Evolutionary conservation across 2,329 filamentous ascomycete genomes (phyloP).

Genomic region (Ophiocordyceps sinensis): DNA sequence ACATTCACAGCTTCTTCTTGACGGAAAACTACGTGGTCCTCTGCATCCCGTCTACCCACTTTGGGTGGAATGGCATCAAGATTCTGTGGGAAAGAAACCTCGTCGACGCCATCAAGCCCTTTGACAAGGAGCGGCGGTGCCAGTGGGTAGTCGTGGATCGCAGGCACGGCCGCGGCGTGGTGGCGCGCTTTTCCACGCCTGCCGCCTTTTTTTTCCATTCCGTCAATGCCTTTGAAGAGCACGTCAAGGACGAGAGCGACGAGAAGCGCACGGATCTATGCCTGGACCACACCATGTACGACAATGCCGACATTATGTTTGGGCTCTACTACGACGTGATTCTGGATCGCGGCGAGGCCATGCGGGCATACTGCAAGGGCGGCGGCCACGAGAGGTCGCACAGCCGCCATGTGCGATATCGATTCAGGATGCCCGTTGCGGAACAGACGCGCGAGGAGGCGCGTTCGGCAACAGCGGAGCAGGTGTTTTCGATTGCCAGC

Average conservation of each 20-base stretch:
- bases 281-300: conserved; percentile 51
- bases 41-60: conserved; percentile 55
- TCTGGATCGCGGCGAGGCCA: conserved; percentile 33
- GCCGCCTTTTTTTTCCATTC: conserved; percentile 70
- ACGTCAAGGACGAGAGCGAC: conserved; percentile 18
- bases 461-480: conserved; percentile 11
- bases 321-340: conserved; percentile 58
- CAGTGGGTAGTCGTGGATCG: conserved; percentile 68
- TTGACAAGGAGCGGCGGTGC: conserved; percentile 39
- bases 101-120: conserved; percentile 51
- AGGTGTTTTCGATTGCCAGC: conserved; percentile 30
- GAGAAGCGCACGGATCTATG: conserved; percentile 32
- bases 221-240: conserved; percentile 61
- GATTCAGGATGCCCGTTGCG: conserved; percentile 20
- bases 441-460: conserved; percentile 3
- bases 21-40: conserved; percentile 57
- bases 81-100: conserved; percentile 54
- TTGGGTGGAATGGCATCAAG: conserved; percentile 39
- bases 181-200: conserved; percentile 52
- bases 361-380: conserved; percentile 26
- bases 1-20: conserved; percentile 74
- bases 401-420: conserved; percentile 27
- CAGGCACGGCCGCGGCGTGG: conserved; percentile 41
- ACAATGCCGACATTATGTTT: conserved; percentile 49
- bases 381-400: conserved; percentile 20